Evolutionary conservation across 148 eudicot genomes (phyloP).

Genomic region (Nepenthes gracilis): DNA sequence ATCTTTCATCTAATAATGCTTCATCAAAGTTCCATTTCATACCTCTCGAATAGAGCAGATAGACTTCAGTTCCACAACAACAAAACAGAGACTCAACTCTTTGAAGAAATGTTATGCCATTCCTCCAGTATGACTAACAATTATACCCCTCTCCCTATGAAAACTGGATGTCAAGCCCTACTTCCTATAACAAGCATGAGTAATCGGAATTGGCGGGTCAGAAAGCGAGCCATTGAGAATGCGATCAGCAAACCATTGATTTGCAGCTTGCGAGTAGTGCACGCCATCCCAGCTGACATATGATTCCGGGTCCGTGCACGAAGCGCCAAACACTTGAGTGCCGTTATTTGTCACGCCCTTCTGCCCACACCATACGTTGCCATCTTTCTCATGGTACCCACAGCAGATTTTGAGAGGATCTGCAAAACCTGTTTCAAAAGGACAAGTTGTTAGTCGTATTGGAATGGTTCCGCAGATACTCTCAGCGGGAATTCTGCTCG

Average conservation of each 20-base stretch:
- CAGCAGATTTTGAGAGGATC: slow-evolving; percentile 20
- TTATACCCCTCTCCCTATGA: no score
- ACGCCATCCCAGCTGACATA: slow-evolving; percentile 32
- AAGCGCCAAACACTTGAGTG: slow-evolving; percentile 9
- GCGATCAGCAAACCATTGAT: slow-evolving; percentile 25
- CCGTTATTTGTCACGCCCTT: slow-evolving; percentile 6
- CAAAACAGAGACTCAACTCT: no score
- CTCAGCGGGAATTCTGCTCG: no score
- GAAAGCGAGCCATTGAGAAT: slow-evolving; percentile 35
- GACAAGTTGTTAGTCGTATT: neutral
- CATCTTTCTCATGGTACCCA: slow-evolving; percentile 9
- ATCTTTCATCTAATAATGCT: no score
- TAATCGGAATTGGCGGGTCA: slow-evolving; percentile 32
- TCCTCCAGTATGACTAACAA: no score
- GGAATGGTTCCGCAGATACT: no score
- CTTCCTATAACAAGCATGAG: slow-evolving; percentile 18
- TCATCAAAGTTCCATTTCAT: no score
- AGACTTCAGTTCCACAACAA: no score
- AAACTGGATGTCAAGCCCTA: neutral
- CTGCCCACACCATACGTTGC: slow-evolving; percentile 10
- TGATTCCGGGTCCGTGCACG: slow-evolving; percentile 12
- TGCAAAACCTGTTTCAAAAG: slow-evolving; percentile 16
- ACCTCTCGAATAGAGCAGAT: no score
- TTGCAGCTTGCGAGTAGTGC: slow-evolving; percentile 51
- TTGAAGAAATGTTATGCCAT: no score